Evolutionary conservation across 768 basidiomycete species (phyloP).

Genomic region (Russula dissimulans): DNA sequence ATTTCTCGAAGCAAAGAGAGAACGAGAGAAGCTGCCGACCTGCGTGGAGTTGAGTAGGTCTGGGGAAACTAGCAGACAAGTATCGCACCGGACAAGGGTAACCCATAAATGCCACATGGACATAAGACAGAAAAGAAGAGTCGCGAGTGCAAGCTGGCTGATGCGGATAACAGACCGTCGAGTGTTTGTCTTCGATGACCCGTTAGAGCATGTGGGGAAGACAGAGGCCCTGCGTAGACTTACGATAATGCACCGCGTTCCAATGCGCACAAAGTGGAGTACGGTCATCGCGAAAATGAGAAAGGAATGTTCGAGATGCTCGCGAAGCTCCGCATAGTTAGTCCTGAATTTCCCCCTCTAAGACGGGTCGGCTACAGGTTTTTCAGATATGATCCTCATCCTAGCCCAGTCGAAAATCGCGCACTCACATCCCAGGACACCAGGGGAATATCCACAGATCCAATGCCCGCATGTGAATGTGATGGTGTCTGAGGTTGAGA

Average conservation of each 20-base stretch:
- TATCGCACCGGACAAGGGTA: background rate
- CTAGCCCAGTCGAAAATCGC: background rate
- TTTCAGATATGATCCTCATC: background rate
- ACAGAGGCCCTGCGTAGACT: background rate
- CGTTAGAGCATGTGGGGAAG: background rate
- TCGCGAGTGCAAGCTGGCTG: background rate
- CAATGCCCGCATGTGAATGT: background rate
- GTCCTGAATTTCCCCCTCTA: slow-evolving; percentile 8
- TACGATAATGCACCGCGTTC: background rate
- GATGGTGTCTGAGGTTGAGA: background rate
- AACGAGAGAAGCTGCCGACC: background rate
- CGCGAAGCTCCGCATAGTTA: slow-evolving; percentile 10
- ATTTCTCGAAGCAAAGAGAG: background rate
- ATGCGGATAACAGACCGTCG: background rate
- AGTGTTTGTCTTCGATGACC: background rate
- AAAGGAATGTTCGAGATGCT: background rate
- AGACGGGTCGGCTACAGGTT: background rate
- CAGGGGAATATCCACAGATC: background rate
- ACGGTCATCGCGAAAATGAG: background rate
- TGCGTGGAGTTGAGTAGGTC: background rate
- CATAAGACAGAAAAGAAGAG: background rate
- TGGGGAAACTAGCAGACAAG: background rate
- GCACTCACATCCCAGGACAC: slow-evolving; percentile 5
- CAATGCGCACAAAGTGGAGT: background rate
- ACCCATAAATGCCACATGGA: background rate